Percentiles rank a stretch among this genome's conserved stretches.
Conservation (phyloP, 148 eudicot genomes). For the Beta vulgaris region DNA sequence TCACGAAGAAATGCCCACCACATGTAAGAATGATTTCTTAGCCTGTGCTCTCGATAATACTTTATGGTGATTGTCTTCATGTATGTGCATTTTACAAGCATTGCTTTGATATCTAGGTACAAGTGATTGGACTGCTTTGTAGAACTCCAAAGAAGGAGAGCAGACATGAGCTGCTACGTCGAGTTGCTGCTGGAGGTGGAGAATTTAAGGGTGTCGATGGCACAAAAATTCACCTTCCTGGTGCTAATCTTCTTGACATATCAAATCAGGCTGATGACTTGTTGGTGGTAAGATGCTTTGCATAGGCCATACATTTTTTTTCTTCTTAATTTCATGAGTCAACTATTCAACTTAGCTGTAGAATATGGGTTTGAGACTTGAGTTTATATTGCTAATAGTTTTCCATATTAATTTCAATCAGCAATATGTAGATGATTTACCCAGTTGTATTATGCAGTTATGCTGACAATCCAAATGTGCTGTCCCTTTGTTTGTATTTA, state of each 20-base stretch:
- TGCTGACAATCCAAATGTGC: not conserved
- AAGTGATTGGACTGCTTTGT: constrained; percentile 91
- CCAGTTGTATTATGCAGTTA: not conserved
- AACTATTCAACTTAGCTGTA: not conserved
- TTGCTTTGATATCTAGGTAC: constrained; percentile 47
- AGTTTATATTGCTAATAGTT: too few relatives aligned
- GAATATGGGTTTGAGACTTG: not conserved
- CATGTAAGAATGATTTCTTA: constrained; percentile 55
- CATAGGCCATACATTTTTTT: constrained; percentile 11
- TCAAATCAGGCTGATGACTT: constrained; percentile 98
- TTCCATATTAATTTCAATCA: not conserved
- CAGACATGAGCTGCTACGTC: constrained; percentile 83
- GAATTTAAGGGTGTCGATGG: constrained; percentile 70
- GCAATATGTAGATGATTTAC: not conserved
- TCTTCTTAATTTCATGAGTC: not conserved
- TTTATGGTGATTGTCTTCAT: not conserved
- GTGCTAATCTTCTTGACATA: constrained; percentile 86
- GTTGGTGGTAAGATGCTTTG: constrained; percentile 54
- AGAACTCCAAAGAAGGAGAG: constrained; percentile 90
- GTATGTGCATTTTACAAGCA: not conserved
- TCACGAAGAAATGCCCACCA: constrained; percentile 95
- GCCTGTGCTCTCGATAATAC: constrained; percentile 6
- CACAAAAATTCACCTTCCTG: constrained; percentile 94
- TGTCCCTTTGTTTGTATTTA: not conserved
- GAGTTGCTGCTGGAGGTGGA: constrained; percentile 96